These are phyloP conservation scores for Eurotiales sp. DNA, from an alignment of 2,329 filamentous ascomycete species.

Conservation along the genomic window DNA sequence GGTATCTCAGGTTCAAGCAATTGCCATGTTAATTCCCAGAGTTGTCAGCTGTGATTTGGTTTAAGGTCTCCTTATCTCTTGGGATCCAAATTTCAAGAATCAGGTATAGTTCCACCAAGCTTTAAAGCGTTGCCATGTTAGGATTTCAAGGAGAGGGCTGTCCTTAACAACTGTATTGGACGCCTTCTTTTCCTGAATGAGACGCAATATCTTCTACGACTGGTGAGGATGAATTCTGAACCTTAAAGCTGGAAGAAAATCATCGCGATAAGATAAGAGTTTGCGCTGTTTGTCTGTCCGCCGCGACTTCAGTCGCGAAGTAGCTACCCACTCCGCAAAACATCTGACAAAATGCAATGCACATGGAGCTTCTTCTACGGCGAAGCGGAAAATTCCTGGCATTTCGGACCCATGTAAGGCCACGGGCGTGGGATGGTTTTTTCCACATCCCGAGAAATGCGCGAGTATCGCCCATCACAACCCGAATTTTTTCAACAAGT, in stretches of 20 bases:
- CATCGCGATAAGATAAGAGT: constrained; percentile 26
- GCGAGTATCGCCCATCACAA: constrained; percentile 17
- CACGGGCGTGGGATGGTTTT: constrained; percentile 13
- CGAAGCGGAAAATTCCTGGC: constrained; percentile 22
- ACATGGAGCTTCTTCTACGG: constrained; percentile 29
- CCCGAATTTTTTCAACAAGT: not conserved
- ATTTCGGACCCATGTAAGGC: constrained; percentile 17
- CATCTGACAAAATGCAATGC: constrained; percentile 15
- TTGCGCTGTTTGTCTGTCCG: constrained; percentile 36
- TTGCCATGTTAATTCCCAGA: not conserved
- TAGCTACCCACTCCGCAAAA: not conserved
- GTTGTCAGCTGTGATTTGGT: no score
- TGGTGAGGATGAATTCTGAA: no score
- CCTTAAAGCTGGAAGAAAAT: not conserved
- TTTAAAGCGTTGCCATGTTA: no score
- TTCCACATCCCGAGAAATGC: constrained; percentile 24
- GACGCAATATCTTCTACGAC: constrained; percentile 28
- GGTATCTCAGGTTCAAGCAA: not conserved
- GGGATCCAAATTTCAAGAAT: not conserved
- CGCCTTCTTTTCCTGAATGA: constrained; percentile 30
- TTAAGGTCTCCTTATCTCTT: no score
- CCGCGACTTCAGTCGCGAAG: not conserved
- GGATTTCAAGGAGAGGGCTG: no score
- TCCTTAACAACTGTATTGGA: no score
- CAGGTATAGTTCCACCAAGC: not conserved